Evolutionary conservation across 352 stramenopile genomes (phyloP), one percentile per base, ranked within the genome.

Genomic region (Phytophthora pini): DNA sequence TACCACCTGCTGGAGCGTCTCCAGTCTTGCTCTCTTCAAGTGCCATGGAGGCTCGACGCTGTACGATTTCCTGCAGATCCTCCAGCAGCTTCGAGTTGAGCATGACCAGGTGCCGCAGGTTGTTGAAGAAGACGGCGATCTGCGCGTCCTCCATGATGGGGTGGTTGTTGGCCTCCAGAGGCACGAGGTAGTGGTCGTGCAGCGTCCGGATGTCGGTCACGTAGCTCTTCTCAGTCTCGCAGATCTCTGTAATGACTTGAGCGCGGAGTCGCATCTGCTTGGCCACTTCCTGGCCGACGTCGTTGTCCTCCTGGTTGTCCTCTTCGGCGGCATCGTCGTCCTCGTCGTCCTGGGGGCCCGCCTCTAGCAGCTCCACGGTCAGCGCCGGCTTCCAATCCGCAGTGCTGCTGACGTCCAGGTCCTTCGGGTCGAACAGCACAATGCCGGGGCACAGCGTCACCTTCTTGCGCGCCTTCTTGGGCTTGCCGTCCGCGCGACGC

Each of bases 61-160:
- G 56, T 15, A 83, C 68, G 56, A 94, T 92, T n/a, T 82, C 72
- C 7, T 75, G 51, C 8, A 95, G 53, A 50, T 95, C 86, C 39
- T 82, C 82, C 8, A 92, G 76, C 12, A 95, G 66, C 66, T 94
- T 93, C 11, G 84, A 93, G 65, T 95, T 94, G 57, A 95, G 77
- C 80, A 91, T 91, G 27, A 93, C 82, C 2, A 95, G 70, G 56
- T 94, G 80, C 9, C 84, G 70, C 34, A 95, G 43, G 29, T 88
- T 94, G 70, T 92, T 93, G 60, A 95, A 95, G 46, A 95, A 95
- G 13, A 95, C 88, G 40, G 88, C 88, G 51, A 94, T 93, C 66
- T 93, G 84, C 2, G 84, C 81, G 67, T 96, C 85, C 29, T 88
- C 77, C 79, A 93, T 89, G 49, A 96, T 90, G 22, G 79, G 83